These are phyloP conservation scores for Plicaturopsis crispa DNA, from an alignment of 768 basidiomycete species.

Conservation along the genomic window DNA sequence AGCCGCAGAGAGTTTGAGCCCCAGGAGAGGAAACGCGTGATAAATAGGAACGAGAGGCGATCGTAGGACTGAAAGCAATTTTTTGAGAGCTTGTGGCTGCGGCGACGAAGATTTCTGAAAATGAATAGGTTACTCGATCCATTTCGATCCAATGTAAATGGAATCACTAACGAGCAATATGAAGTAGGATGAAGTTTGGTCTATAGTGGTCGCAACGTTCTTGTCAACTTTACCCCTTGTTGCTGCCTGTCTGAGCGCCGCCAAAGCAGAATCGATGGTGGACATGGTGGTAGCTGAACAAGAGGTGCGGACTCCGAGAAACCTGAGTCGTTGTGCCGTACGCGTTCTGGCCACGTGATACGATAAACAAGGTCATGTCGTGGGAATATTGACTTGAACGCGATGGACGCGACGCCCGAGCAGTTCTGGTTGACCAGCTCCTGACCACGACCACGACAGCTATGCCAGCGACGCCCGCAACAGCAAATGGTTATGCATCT, in stretches of 20 bases:
- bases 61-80: conserved; percentile 33
- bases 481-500: no score
- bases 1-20: conserved; percentile 32
- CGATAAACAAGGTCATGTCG: background rate
- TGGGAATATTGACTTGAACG: background rate
- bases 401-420: background rate
- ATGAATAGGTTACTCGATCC: conserved; percentile 1
- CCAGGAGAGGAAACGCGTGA: conserved; percentile 23
- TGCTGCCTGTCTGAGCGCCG: conserved; percentile 22
- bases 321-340: no score
- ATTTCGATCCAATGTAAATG: background rate
- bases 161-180: conserved; percentile 36
- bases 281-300: conserved; percentile 10
- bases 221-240: conserved; percentile 19
- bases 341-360: background rate
- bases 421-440: background rate
- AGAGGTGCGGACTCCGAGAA: background rate
- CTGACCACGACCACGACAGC: background rate
- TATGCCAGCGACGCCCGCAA: background rate
- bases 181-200: conserved; percentile 33
- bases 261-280: conserved; percentile 20
- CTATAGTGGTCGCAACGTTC: conserved; percentile 25
- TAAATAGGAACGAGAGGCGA: conserved; percentile 38
- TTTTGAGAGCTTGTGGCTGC: conserved; percentile 27
- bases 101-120: conserved; percentile 30